Evolutionary conservation across 164 flowering plant genomes (phyloP), one percentile per base, ranked within the genome.

Genomic region (Umbellularia californica): DNA sequence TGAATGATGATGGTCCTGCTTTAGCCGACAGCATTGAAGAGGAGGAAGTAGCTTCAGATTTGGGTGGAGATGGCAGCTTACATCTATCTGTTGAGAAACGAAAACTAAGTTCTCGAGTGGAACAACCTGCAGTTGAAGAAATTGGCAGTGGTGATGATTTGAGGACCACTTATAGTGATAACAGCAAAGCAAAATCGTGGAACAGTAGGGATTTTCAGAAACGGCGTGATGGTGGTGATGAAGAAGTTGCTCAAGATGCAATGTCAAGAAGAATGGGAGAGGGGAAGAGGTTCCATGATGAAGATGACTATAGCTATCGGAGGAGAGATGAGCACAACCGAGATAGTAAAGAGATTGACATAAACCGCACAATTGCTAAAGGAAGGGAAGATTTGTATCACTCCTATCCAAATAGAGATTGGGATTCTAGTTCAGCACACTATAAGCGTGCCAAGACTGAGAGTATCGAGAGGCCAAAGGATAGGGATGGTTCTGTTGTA

Each of bases 101-200:
- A 65, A 88, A 86, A 74, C 64, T 84, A 22, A 86, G 76, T 85
- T 85, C 97, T 77, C 82, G 66, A 67, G 85, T 80, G 52, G 93
- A 88, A 72, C 87, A 82, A 68, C 79, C 82, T 60, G 68, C 80
- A 30, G 51, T 58, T 68, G 74, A 82, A 58, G 89, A 88, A 41
- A 47, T 71, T 79, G 90, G 85, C 73, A 90, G 83, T 69, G 86
- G 74, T 58, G 90, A 90, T 73, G 89, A 87, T 75, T 78, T 85
- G 23, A 93, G 82, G 78, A 78, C 88, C 73, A 85, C 89, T 76
- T 90, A 88, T 75, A 92, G 92, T 82, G 96, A 90, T 55, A 88
- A 79, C 78, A 92, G 93, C 86, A 95, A 85, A 86, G 90, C 87
- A 77, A 89, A 86, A 78, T 88, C 96, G 50, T 93, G 87, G 51